phyloP scores from a whole-genome alignment of 306 rosid genomes.

The Acacia melanoxylon region DNA sequence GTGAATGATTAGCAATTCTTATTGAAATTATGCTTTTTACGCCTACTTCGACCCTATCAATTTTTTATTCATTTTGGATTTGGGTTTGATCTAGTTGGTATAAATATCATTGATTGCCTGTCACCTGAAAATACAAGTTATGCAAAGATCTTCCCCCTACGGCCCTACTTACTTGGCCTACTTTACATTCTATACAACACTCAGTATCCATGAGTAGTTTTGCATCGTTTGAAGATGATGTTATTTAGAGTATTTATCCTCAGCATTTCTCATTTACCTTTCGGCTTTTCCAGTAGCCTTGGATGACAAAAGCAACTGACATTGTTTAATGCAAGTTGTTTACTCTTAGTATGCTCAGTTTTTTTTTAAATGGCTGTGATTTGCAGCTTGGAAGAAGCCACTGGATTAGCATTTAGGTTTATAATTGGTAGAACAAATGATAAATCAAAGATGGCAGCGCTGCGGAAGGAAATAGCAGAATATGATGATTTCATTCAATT shows the following conservation, averaged over 20 bases:
- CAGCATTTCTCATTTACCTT: background rate
- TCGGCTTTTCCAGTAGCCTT: background rate
- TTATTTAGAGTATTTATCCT: background rate
- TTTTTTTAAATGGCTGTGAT: constrained; percentile 31
- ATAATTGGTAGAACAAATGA: constrained; percentile 78
- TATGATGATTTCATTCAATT: constrained; percentile 82
- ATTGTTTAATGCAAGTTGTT: background rate
- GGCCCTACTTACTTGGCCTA: constrained; percentile 7
- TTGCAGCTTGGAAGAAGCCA: constrained; percentile 95
- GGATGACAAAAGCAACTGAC: background rate
- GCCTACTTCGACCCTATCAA: background rate
- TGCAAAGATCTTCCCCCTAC: constrained; percentile 4
- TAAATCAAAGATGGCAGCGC: constrained; percentile 68
- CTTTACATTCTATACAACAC: constrained; percentile 7
- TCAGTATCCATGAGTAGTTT: background rate
- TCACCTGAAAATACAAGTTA: background rate
- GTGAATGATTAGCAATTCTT: background rate
- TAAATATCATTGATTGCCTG: background rate
- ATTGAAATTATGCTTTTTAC: background rate
- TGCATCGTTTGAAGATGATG: background rate
- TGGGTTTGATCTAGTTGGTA: background rate
- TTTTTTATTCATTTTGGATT: background rate
- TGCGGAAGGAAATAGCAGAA: constrained; percentile 64
- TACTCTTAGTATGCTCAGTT: background rate
- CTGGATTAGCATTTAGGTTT: constrained; percentile 94